Conservation (phyloP, 73 alveolate species). For the Paramecium sonneborni region DNA sequence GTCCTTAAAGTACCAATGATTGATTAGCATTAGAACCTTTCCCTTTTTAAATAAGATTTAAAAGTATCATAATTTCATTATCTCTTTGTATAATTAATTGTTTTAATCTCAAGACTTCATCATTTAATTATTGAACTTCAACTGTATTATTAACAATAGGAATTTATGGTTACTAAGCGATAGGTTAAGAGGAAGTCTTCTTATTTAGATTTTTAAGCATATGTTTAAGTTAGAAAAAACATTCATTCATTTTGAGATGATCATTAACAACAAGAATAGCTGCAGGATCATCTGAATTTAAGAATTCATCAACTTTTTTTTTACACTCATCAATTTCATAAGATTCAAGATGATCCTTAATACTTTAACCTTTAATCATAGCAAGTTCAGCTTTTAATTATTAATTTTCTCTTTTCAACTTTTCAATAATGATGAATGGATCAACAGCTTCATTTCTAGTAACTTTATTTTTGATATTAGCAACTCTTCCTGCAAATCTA, state of each 20-base stretch:
- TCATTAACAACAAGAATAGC: conserved; percentile 85
- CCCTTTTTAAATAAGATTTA: conserved; percentile 73
- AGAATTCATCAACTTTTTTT: conserved; percentile 86
- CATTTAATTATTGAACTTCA: conserved; percentile 59
- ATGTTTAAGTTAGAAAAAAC: conserved; percentile 92
- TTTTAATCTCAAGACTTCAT: conserved; percentile 78
- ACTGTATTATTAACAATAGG: background rate
- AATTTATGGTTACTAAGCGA: background rate
- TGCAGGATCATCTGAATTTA: conserved; percentile 85
- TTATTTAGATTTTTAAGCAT: conserved; percentile 70
- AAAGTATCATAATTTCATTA: conserved; percentile 86
- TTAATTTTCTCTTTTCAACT: conserved; percentile 94
- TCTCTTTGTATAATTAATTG: conserved; percentile 82
- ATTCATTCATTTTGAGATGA: conserved; percentile 92
- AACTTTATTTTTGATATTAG: conserved; percentile 94
- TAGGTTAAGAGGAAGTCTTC: background rate
- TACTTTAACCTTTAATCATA: conserved; percentile 92
- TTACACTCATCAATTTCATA: conserved; percentile 94
- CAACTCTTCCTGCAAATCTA: conserved; percentile 98
- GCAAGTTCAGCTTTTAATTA: conserved; percentile 97
- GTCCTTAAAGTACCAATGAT: conserved; percentile 49
- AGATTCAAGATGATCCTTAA: conserved; percentile 84
- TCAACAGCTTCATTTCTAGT: conserved; percentile 96
- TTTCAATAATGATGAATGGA: conserved; percentile 94
- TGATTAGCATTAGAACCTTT: conserved; percentile 66